Percentiles rank a stretch among this genome's conserved stretches.
These are phyloP conservation scores for Fraxinus velutina DNA, from an alignment of 305 asterid species.

Conservation along the genomic window DNA sequence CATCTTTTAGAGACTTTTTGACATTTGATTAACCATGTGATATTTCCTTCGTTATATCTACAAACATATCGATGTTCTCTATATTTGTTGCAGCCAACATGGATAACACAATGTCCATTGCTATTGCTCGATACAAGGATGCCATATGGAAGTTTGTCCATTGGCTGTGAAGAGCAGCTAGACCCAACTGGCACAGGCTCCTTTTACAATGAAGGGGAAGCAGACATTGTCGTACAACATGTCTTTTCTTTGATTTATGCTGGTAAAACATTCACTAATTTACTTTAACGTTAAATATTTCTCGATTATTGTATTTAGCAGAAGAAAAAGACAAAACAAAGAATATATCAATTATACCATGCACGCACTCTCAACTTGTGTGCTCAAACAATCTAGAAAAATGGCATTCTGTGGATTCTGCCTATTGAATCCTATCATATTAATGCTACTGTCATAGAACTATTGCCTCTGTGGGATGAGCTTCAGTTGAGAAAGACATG, in stretches of 20 bases:
- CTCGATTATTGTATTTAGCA: background rate
- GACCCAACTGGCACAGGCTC: slow-evolving; percentile 99
- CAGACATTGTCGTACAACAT: slow-evolving; percentile 80
- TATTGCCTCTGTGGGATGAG: slow-evolving; percentile 1
- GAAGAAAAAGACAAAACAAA: background rate
- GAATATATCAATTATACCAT: slow-evolving; percentile 7
- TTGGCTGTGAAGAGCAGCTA: slow-evolving; percentile 91
- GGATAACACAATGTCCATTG: slow-evolving; percentile 93
- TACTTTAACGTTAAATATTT: slow-evolving; percentile 10
- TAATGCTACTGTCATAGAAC: slow-evolving; percentile 3
- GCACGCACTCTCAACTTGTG: slow-evolving; percentile 14
- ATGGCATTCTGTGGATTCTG: background rate
- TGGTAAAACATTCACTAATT: slow-evolving; percentile 44
- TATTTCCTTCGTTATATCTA: slow-evolving; percentile 9
- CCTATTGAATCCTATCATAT: background rate
- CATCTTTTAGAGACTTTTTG: background rate
- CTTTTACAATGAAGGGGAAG: slow-evolving; percentile 94
- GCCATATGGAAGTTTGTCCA: slow-evolving; percentile 92
- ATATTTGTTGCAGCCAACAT: slow-evolving; percentile 62
- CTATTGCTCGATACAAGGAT: slow-evolving; percentile 90
- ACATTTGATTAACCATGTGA: background rate
- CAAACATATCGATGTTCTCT: slow-evolving; percentile 12
- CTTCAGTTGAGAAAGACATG: slow-evolving; percentile 8
- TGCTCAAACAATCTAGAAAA: slow-evolving; percentile 11
- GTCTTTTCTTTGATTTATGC: slow-evolving; percentile 78